Percentiles rank a stretch among this genome's conserved stretches.
These are phyloP conservation scores for Tritrichomonas foetus DNA, from an alignment of 208 protist genomes.

Conservation along the genomic window DNA sequence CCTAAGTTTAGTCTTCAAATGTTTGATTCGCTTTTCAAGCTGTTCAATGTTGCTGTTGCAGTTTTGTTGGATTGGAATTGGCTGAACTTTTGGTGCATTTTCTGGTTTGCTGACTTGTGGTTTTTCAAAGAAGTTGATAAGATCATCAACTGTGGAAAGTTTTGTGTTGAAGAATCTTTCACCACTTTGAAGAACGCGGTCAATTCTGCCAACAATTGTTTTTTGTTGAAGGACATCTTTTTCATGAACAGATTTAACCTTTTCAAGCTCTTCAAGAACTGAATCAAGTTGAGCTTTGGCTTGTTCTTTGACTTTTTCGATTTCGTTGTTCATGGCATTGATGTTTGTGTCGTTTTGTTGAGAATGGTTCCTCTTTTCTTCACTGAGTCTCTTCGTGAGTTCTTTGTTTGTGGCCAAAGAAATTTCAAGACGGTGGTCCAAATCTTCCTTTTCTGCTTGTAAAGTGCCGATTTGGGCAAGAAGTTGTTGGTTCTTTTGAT, in stretches of 20 bases:
- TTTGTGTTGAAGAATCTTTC: neutral
- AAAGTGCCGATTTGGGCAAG: neutral
- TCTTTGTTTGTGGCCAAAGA: neutral
- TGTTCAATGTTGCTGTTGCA: neutral
- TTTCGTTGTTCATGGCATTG: neutral
- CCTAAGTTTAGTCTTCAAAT: neutral
- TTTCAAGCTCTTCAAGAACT: neutral
- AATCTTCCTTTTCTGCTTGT: neutral
- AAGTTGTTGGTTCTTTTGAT: slow-evolving; percentile 17
- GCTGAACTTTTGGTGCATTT: no score
- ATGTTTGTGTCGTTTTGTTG: neutral
- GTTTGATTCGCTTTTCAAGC: neutral
- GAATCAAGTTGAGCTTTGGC: neutral
- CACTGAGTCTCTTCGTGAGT: neutral
- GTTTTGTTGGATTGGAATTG: neutral
- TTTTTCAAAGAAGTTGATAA: neutral
- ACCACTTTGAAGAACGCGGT: neutral
- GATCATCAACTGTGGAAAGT: neutral
- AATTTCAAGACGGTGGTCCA: neutral
- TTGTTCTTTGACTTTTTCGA: neutral
- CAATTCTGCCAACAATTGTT: neutral
- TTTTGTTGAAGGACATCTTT: neutral
- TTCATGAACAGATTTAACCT: neutral
- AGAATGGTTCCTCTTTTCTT: neutral
- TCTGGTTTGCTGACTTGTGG: no score